A percentile compares a stretch with the other conserved stretches of the same genome.
phyloP scores from a whole-genome alignment of 139 green algal genomes.

The Microglena sp. region DNA sequence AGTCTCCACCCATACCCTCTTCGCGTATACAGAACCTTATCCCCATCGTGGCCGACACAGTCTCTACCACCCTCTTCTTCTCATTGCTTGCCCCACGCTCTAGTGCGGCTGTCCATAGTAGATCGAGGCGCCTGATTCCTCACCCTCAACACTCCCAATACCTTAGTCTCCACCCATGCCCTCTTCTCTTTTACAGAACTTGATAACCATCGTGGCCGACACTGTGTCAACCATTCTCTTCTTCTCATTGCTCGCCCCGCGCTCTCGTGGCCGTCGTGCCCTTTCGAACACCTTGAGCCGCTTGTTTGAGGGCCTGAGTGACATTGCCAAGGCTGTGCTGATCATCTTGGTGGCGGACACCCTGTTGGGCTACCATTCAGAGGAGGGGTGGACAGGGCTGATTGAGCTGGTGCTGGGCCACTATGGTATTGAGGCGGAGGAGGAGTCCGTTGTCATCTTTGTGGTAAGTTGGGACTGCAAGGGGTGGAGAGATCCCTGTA shows the following conservation, averaged over 20 bases:
- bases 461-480: conserved; percentile 3
- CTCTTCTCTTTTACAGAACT: no score
- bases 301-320: conserved; percentile 71
- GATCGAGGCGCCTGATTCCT: no score
- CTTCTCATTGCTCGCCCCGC: conserved; percentile 46
- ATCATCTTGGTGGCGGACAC: conserved; percentile 83
- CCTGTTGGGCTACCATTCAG: conserved; percentile 87
- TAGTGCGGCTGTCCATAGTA: no score
- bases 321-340: conserved; percentile 85
- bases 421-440: conserved; percentile 69
- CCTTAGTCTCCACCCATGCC: no score
- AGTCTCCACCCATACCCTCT: no score
- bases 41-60: no score
- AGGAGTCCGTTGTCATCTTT: conserved; percentile 41
- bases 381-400: conserved; percentile 81
- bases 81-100: no score
- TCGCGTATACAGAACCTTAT: no score
- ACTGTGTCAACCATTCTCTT: conserved; percentile 42
- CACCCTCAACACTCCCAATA: no score
- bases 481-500: conserved; percentile 12
- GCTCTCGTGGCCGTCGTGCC: conserved; percentile 2
- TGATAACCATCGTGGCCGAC: conserved; percentile 64
- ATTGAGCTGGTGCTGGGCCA: conserved; percentile 64
- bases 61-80: no score
- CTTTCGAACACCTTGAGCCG: conserved; percentile 44